Evolutionary conservation across 2,329 filamentous ascomycete species (phyloP).

Genomic region (Talaromyces islandicus): DNA sequence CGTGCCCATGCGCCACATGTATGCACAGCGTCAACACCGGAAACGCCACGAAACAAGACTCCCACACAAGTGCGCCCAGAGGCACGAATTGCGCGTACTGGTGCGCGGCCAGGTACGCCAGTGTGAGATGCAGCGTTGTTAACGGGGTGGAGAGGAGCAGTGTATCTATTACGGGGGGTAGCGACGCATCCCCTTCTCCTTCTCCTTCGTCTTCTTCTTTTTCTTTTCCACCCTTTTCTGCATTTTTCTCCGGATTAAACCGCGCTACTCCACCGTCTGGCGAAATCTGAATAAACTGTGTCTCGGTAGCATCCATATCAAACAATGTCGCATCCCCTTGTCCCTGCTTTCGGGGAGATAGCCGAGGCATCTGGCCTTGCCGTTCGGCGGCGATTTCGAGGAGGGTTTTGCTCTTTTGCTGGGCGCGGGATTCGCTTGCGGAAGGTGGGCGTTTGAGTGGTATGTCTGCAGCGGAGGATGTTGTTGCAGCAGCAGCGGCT

Average conservation of each 20-base stretch:
- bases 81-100: slow-evolving; percentile 39
- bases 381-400: slow-evolving; percentile 41
- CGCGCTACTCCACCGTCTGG: slow-evolving; percentile 18
- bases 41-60: slow-evolving; percentile 34
- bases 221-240: neutral
- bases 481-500: slow-evolving; percentile 18
- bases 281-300: slow-evolving; percentile 26
- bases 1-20: slow-evolving; percentile 40
- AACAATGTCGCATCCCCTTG: slow-evolving; percentile 4
- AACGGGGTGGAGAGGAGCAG: slow-evolving; percentile 38
- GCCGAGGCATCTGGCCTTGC: slow-evolving; percentile 17
- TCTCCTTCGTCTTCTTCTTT: neutral
- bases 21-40: slow-evolving; percentile 39
- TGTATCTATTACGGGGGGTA: slow-evolving; percentile 38
- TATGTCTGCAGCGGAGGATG: slow-evolving; percentile 16
- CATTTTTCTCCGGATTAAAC: slow-evolving; percentile 19
- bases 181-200: slow-evolving; percentile 10
- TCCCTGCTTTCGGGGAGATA: slow-evolving; percentile 17
- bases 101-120: slow-evolving; percentile 41
- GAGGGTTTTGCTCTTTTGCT: slow-evolving; percentile 28
- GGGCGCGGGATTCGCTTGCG: slow-evolving; percentile 11
- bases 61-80: slow-evolving; percentile 24
- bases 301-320: slow-evolving; percentile 11
- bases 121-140: slow-evolving; percentile 39
- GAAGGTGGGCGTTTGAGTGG: slow-evolving; percentile 23